A percentile compares a stretch with the other conserved stretches of the same genome.
Evolutionary conservation across 805 yeast species (phyloP).

Genomic region (Ogataea paradorogensis): DNA sequence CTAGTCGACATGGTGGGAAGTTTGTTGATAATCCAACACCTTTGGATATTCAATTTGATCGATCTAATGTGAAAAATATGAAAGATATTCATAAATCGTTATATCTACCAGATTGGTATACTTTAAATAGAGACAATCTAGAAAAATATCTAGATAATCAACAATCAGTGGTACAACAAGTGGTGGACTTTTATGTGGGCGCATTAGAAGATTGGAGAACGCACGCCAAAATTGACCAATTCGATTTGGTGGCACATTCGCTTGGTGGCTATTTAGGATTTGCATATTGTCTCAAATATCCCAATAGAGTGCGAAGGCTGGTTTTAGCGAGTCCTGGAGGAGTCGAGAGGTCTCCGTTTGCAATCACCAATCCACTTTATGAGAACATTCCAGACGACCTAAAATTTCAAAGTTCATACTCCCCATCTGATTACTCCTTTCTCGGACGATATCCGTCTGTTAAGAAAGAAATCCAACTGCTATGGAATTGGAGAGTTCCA

Average conservation of each 20-base stretch:
- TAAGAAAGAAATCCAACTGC: constrained; percentile 31
- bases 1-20: constrained; percentile 41
- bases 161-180: constrained; percentile 37
- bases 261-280: constrained; percentile 74
- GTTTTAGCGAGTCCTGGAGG: constrained; percentile 76
- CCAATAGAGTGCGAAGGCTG: constrained; percentile 50
- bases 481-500: constrained; percentile 43
- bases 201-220: constrained; percentile 66
- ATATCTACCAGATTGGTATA: constrained; percentile 22
- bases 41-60: constrained; percentile 26
- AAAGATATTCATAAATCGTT: constrained; percentile 27
- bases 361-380: constrained; percentile 44
- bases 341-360: constrained; percentile 64
- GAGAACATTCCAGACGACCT: constrained; percentile 4
- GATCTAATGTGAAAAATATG: constrained; percentile 14
- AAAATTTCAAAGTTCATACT: constrained; percentile 36
- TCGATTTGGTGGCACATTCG: constrained; percentile 73
- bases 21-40: constrained; percentile 26
- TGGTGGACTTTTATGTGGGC: constrained; percentile 55
- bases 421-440: constrained; percentile 44
- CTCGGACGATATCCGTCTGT: constrained; percentile 46
- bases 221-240: constrained; percentile 43
- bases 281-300: constrained; percentile 59
- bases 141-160: constrained; percentile 33
- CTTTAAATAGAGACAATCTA: constrained; percentile 20